phyloP scores from a whole-genome alignment of 2,329 filamentous ascomycete species.

The Lachnellula hyalina region DNA sequence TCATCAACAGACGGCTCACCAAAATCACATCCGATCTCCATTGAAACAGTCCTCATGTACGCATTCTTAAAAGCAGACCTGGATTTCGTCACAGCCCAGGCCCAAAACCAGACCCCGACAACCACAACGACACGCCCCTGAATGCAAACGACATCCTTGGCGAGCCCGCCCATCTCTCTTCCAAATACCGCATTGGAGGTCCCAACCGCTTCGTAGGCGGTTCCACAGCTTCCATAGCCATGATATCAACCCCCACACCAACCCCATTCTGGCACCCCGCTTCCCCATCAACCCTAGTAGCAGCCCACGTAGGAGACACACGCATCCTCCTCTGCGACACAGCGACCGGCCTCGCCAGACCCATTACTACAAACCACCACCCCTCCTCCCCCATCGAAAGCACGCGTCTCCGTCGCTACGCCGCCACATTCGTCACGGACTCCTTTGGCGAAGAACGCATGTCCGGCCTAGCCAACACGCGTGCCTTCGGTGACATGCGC shows the following conservation, averaged over 20 bases:
- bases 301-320: conserved; percentile 91
- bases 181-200: conserved; percentile 63
- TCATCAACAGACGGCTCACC: conserved; percentile 28
- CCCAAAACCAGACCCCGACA: conserved; percentile 66
- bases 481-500: conserved; percentile 87
- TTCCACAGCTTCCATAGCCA: conserved; percentile 81
- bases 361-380: conserved; percentile 87
- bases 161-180: conserved; percentile 47
- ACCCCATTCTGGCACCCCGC: conserved; percentile 94
- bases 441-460: conserved; percentile 97
- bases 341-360: conserved; percentile 69
- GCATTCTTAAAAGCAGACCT: conserved; percentile 91
- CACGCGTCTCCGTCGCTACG: conserved; percentile 76
- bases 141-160: conserved; percentile 83
- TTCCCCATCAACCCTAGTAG: conserved; percentile 74
- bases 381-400: conserved; percentile 82
- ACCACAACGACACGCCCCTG: conserved; percentile 67
- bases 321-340: conserved; percentile 87
- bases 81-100: conserved; percentile 88
- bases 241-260: conserved; percentile 88
- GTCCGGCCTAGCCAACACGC: conserved; percentile 85
- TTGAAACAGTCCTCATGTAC: conserved; percentile 80
- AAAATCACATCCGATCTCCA: conserved; percentile 43
- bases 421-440: conserved; percentile 83
- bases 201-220: conserved; percentile 81